Evolutionary conservation across 1,284 basidiomycete species (phyloP).

Genomic region (Sanguinoderma infundibulare): DNA sequence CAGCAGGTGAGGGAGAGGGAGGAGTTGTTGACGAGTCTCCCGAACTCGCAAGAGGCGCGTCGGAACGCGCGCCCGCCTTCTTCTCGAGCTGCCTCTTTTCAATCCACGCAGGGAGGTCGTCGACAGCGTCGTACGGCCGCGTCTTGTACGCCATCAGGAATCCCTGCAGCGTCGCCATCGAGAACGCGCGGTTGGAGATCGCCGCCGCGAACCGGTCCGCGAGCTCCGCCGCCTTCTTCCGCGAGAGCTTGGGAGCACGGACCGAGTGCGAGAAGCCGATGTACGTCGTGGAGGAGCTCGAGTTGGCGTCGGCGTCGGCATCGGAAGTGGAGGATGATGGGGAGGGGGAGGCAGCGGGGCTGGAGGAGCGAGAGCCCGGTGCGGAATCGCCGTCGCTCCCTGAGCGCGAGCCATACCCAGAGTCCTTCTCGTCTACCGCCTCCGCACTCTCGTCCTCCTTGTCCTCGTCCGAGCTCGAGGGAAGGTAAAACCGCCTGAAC

Average conservation of each 20-base stretch:
- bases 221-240: constrained; percentile 42
- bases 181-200: constrained; percentile 68
- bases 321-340: background rate
- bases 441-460: constrained; percentile 2
- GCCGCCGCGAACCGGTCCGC: constrained; percentile 58
- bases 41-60: constrained; percentile 3
- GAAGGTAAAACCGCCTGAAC: constrained; percentile 64
- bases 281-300: constrained; percentile 20
- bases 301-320: background rate
- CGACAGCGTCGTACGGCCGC: constrained; percentile 59
- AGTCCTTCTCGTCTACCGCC: constrained; percentile 23
- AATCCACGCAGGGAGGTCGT: constrained; percentile 35
- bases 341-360: constrained; percentile 2
- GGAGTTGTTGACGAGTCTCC: background rate
- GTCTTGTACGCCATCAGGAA: constrained; percentile 76
- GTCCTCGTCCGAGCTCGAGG: constrained; percentile 33
- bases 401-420: constrained; percentile 16
- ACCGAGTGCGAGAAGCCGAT: constrained; percentile 36
- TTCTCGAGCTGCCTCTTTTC: constrained; percentile 28
- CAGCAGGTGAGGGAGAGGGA: background rate
- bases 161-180: constrained; percentile 78
- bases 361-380: constrained; percentile 1
- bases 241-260: constrained; percentile 39
- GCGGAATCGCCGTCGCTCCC: constrained; percentile 12
- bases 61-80: constrained; percentile 19